A percentile compares a stretch with the other conserved stretches of the same genome.
phyloP scores from a whole-genome alignment of 192 early-diverging fungal species.

The Chytriomyces confervae region DNA sequence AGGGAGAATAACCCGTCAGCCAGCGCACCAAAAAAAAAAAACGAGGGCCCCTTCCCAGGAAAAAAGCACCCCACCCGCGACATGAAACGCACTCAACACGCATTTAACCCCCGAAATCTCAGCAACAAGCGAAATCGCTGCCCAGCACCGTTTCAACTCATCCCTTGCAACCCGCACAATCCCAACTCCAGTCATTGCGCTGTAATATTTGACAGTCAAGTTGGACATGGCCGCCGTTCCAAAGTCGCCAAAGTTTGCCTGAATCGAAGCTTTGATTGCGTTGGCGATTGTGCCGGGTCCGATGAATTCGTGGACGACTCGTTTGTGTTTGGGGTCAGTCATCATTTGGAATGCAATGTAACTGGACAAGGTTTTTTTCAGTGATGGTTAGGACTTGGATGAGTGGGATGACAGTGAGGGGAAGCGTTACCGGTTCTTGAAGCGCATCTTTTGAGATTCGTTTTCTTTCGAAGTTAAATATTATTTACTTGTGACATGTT shows the following conservation, averaged over 20 bases:
- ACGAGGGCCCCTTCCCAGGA: neutral
- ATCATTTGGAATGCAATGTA: constrained; percentile 5
- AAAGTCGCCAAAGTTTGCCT: constrained; percentile 40
- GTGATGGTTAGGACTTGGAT: neutral
- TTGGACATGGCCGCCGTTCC: constrained; percentile 15
- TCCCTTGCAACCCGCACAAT: constrained; percentile 46
- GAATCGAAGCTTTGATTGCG: constrained; percentile 26
- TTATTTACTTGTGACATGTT: too few relatives aligned
- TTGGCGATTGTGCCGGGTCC: constrained; percentile 5
- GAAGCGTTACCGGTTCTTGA: constrained; percentile 49
- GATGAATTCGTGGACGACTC: constrained; percentile 23
- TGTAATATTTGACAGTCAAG: constrained; percentile 46
- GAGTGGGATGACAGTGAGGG: constrained; percentile 25
- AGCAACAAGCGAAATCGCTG: constrained; percentile 40
- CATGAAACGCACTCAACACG: constrained; percentile 39
- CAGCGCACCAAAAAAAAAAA: too few relatives aligned
- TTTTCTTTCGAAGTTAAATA: neutral
- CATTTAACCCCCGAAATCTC: constrained; percentile 14
- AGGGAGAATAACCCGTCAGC: neutral
- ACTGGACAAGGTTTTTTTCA: neutral
- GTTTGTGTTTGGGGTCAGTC: constrained; percentile 10
- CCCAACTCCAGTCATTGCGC: constrained; percentile 38
- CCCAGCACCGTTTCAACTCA: constrained; percentile 32
- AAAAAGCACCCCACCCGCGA: constrained; percentile 15
- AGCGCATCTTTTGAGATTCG: constrained; percentile 6